phyloP scores from a whole-genome alignment of 2,329 filamentous ascomycete species.

The Macrophomina pseudophaseolina region DNA sequence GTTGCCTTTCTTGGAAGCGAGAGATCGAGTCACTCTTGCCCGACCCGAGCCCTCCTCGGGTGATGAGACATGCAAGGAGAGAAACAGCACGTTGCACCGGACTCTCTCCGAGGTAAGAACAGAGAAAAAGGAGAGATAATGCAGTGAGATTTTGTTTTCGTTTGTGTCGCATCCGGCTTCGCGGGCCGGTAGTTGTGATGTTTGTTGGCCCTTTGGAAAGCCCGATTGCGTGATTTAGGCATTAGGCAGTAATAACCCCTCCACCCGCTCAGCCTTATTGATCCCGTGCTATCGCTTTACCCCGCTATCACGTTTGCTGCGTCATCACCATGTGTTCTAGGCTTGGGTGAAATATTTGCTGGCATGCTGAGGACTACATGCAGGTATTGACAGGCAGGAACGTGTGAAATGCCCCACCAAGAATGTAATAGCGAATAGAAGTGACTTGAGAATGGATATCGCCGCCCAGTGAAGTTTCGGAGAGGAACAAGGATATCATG shows the following conservation, averaged over 20 bases:
- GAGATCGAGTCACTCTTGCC: no score
- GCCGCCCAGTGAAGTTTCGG: no score
- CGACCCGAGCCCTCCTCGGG: no score
- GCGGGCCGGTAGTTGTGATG: neutral
- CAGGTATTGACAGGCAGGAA: no score
- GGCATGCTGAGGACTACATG: no score
- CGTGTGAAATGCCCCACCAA: no score
- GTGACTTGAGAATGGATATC: no score
- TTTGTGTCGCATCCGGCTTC: no score
- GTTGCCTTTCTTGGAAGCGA: neutral
- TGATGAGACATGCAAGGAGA: neutral
- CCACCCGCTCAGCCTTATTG: neutral
- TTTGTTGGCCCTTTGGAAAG: neutral
- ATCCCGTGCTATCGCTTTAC: neutral
- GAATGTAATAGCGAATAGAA: no score
- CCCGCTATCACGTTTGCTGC: neutral
- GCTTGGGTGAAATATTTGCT: neutral
- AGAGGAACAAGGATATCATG: no score
- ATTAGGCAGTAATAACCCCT: neutral
- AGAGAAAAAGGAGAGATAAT: neutral
- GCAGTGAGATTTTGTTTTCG: neutral
- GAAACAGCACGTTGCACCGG: neutral
- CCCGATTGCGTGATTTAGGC: constrained; percentile 3
- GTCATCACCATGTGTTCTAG: neutral
- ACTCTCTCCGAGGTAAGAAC: neutral